A percentile compares a stretch with the other conserved stretches of the same genome.
Evolutionary conservation across 805 yeast species (phyloP).

Genomic region (Saccharomycopsis capsularis): DNA sequence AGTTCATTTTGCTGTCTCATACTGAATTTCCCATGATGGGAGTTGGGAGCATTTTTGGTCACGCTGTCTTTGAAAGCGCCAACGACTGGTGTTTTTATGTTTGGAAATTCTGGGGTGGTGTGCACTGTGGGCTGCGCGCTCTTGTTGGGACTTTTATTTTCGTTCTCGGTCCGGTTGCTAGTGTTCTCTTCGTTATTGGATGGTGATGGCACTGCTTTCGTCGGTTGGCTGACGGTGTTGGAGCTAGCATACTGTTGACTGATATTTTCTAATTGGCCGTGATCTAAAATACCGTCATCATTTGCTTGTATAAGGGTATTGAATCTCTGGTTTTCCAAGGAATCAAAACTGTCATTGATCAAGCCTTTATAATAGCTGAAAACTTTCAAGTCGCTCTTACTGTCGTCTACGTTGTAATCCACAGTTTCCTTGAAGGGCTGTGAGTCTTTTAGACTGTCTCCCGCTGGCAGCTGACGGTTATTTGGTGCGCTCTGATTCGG

Average conservation of each 20-base stretch:
- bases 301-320: not conserved
- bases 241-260: too few species aligned
- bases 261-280: not conserved
- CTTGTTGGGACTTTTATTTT: not conserved
- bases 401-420: too few species aligned
- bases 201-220: too few species aligned
- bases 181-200: not conserved
- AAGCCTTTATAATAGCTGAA: conserved; percentile 14
- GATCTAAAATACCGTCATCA: not conserved
- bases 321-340: not conserved
- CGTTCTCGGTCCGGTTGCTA: not conserved
- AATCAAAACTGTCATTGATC: conserved; percentile 11
- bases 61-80: not conserved
- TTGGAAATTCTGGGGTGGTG: too few species aligned
- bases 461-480: too few species aligned
- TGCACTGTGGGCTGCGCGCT: too few species aligned
- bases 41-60: not conserved
- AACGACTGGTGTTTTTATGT: not conserved
- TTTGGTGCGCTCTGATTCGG: too few species aligned
- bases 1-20: conserved; percentile 2
- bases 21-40: not conserved
- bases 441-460: too few species aligned
- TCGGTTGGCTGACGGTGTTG: too few species aligned
- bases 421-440: too few species aligned
- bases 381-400: not conserved